phyloP scores from a whole-genome alignment of 2,329 filamentous ascomycete species.

The Fusarium drepaniforme region DNA sequence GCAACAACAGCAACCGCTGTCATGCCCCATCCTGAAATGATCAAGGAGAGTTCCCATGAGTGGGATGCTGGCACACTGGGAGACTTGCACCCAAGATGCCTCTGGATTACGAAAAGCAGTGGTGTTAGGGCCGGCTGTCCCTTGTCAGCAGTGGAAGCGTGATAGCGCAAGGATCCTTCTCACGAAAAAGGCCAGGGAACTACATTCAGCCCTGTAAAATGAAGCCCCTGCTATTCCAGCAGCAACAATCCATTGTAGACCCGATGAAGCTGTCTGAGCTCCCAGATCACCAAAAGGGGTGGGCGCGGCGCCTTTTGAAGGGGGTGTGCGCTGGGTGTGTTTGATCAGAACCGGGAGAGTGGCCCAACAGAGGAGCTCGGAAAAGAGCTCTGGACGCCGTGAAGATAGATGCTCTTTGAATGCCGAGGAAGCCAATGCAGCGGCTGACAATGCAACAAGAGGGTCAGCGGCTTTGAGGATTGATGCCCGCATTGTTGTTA shows the following conservation, averaged over 20 bases:
- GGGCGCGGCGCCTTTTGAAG: fast-evolving
- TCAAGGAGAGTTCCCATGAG: background rate
- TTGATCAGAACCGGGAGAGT: conserved; percentile 43
- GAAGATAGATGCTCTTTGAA: conserved; percentile 36
- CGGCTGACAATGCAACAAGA: conserved; percentile 8
- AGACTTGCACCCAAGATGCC: background rate
- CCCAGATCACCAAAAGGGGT: background rate
- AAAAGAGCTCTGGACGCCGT: conserved; percentile 44
- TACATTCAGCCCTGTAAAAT: conserved; percentile 37
- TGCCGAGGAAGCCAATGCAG: conserved; percentile 43
- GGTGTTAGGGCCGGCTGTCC: conserved; percentile 41
- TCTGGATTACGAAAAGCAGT: conserved; percentile 32
- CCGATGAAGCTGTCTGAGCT: background rate
- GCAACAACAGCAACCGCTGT: background rate
- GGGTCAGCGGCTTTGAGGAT: conserved; percentile 1
- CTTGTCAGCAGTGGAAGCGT: background rate
- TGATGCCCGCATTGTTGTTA: background rate
- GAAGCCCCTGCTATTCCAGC: conserved; percentile 4
- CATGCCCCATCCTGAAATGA: conserved; percentile 2
- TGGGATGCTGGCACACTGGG: background rate
- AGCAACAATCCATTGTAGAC: conserved; percentile 26
- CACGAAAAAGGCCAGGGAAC: conserved; percentile 1
- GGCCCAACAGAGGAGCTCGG: conserved; percentile 51
- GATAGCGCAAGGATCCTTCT: background rate
- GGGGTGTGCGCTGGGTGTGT: background rate